Conservation (phyloP, 2,329 filamentous ascomycete species). For the Ascochyta pisi region DNA sequence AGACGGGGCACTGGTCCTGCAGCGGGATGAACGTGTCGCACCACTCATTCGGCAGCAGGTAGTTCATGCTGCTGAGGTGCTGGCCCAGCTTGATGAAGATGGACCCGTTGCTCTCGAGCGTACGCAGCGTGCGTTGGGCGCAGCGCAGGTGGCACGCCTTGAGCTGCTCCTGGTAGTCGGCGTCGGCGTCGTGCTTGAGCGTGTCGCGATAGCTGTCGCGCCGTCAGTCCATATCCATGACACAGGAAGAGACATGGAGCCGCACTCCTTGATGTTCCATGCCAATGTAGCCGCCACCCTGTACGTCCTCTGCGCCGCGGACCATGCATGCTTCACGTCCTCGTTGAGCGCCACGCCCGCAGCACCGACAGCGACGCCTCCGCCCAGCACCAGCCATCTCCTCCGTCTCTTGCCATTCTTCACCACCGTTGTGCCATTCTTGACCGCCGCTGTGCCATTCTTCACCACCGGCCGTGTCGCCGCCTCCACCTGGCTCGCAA, state of each 20-base stretch:
- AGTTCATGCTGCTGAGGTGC: conserved; percentile 95
- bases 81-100: conserved; percentile 99
- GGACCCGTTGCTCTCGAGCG: conserved; percentile 93
- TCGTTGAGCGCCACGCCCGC: conserved; percentile 61
- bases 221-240: not conserved
- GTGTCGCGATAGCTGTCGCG: conserved; percentile 80
- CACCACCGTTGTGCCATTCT: too few species aligned
- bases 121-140: conserved; percentile 82
- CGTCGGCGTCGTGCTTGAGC: conserved; percentile 71
- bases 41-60: conserved; percentile 90
- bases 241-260: conserved; percentile 15
- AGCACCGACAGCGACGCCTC: conserved; percentile 46
- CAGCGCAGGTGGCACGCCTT: conserved; percentile 91
- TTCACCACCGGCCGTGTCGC: not conserved
- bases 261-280: conserved; percentile 88
- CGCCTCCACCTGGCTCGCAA: conserved; percentile 23
- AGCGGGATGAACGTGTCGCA: conserved; percentile 94
- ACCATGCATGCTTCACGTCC: conserved; percentile 77
- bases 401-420: conserved; percentile 35
- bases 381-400: conserved; percentile 35
- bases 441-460: too few species aligned
- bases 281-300: conserved; percentile 77
- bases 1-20: conserved; percentile 94
- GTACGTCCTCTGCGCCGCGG: conserved; percentile 76
- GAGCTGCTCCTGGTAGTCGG: conserved; percentile 71